Percentiles rank a stretch among this genome's conserved stretches.
Evolutionary conservation across 805 yeast genomes (phyloP).

Genomic region (Wickerhamiella kurtzmanii): DNA sequence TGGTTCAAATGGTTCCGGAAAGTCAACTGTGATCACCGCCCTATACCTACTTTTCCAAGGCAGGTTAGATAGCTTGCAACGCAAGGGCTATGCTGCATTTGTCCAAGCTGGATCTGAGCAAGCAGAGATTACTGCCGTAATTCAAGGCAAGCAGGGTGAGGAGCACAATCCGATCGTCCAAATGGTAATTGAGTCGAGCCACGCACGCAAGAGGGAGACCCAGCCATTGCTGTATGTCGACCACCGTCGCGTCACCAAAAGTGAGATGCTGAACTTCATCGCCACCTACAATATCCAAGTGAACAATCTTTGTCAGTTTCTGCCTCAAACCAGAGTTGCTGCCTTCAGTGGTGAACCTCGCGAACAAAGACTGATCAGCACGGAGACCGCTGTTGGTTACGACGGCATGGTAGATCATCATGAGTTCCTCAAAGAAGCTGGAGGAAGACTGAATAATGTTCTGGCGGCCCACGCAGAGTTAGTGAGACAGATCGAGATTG

Average conservation of each 20-base stretch:
- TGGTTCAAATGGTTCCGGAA: constrained; percentile 96
- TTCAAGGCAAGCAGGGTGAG: constrained; percentile 4
- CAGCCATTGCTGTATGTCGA: constrained; percentile 11
- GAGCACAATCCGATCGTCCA: constrained; percentile 2
- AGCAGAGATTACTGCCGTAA: constrained; percentile 10
- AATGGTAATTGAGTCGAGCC: background rate
- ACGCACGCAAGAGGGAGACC: background rate
- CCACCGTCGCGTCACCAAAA: constrained; percentile 8
- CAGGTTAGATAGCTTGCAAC: constrained; percentile 28
- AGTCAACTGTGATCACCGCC: constrained; percentile 85
- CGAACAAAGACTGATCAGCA: constrained; percentile 57
- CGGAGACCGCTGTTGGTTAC: constrained; percentile 66
- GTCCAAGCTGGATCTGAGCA: constrained; percentile 9
- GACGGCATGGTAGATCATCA: constrained; percentile 39
- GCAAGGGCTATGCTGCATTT: constrained; percentile 24
- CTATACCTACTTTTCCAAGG: constrained; percentile 84
- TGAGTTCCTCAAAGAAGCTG: constrained; percentile 39
- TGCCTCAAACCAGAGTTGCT: constrained; percentile 92
- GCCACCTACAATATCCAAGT: constrained; percentile 67
- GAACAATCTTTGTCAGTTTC: constrained; percentile 82
- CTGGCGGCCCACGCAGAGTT: constrained; percentile 35
- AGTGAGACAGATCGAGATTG: constrained; percentile 13
- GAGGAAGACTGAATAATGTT: constrained; percentile 29
- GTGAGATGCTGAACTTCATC: constrained; percentile 50
- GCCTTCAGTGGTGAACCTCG: constrained; percentile 76